Base-by-base conservation (phyloP, 768 basidiomycete species). In the Termitomyces sp. region DNA sequence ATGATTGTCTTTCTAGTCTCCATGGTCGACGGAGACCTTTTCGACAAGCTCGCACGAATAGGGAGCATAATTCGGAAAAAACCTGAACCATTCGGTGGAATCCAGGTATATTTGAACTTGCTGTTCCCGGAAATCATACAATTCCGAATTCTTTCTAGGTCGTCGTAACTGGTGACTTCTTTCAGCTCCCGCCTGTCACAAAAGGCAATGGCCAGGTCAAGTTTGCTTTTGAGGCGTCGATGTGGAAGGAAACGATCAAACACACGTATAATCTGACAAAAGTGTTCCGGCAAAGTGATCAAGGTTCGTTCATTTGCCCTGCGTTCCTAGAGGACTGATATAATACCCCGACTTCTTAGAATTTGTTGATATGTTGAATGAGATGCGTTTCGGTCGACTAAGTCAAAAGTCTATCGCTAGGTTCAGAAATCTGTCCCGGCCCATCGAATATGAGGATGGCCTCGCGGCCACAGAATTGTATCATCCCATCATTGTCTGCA, bases 291-390 rank as follows among this genome's bases (percentile, higher is more conserved):
- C 96, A 99, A 70, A 87, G 84, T 48, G 95, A 97, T 68, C 86
- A 89, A 69, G 84, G 94, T 93, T 58, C 50, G 81, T 68, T 40
- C 19, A 58, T 46, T 11, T 12, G 26, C 41, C 15, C 24, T 28
- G 32, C 10, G 15, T 54, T 15, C 9, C 3, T n/a, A 14, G 24
- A 15, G 28, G 45, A 22, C 24, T 28, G 35, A 32, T 14, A 28
- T 9, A 4, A 51, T 38, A 19, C 26, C 21, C 12, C 11, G 32
- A 44, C 38, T 21, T 30, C 38, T 21, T 30, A 93, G 93, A 84
- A 51, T 98, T 99, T 65, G 82, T 99, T 49, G 79, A 91, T 68
- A 98, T 98, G 93, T 76, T 98, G 49, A 99, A 98, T 66, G 94
- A 98, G 68, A 98, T 98, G 97, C 84, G 97, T 15, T 96, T 93